Base-by-base conservation (phyloP, 2,329 filamentous ascomycete species). In the Neonectria punicea region DNA sequence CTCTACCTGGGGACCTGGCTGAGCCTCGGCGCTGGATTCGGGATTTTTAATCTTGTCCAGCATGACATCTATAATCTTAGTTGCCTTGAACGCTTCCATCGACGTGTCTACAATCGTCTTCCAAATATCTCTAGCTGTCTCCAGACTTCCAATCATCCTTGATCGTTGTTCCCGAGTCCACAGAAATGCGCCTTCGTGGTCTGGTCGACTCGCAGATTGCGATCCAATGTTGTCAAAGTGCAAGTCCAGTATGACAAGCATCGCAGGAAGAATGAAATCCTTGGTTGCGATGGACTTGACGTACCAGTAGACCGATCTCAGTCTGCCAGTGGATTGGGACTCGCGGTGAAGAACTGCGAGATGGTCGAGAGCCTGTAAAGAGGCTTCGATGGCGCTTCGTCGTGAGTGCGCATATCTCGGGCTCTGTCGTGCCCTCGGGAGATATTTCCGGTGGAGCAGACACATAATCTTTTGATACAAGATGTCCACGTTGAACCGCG, bases 51-150 rank as follows among this genome's bases (percentile, higher is more conserved):
- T 85, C 78, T 96, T 96, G 34, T 89, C 86, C 49, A 98, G 81
- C 87, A 98, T 94, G 56, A 98, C 89, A 22, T 89, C 90, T n/a
- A 98, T 83, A 25, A 95, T 86, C 46, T 89, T 89, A 44, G 89
- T 89, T 1, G 93, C 95, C 80, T 98, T 98, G 81, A 90, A 94
- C 0, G 94, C 93, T 71, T 98, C 95, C 81, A 98, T 91, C 1
- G 92, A 96, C 25, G 89, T 85, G 59, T 96, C 91, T 3, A 90
- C 87, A 11, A 94, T 83, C 10, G 88, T 89, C 53, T 91, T 90
- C 94, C 94, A 98, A 61, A 98, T 96, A 18, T 86, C 84, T 50
- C 88, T 87, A 9, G 92, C 92, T 18, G 86, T 86, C 74, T 94
- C 90, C 3, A 98, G 86, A 1, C 90, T 87, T 22, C 84, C 80